Base-by-base conservation (phyloP, 1,139 yeast genomes). In the Candida tropicalis region DNA sequence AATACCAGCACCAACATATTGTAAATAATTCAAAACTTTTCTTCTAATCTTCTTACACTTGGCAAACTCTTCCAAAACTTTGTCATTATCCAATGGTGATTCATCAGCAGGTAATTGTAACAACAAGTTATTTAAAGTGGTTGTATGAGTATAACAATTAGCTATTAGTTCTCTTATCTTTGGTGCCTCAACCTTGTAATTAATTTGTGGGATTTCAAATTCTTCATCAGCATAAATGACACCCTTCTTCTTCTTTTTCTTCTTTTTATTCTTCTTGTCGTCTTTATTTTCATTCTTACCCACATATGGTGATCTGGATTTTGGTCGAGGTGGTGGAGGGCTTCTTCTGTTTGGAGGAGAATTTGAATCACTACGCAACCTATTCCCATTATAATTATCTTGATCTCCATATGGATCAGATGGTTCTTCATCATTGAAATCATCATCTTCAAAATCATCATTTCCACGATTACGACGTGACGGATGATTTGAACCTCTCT, bases 1-100 rank as follows among this genome's bases (percentile, higher is more conserved):
- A 38, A 68, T 68, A 3, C 79, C 79, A 1, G 75, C 84, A 34
- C 86, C 86, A 33, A 89, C 87, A 45, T 81, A 75, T 63, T 93
- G 98, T 50, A 93, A 73, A 60, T 90, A 90, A 51, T 89, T 73
- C 53, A 93, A 71, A 13, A 93, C 82, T 53, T 80, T 82, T 48
- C 96, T 77, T 61, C 99, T 79, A 44, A 87, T 77, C 15, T 79
- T 71, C 52, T 95, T 80, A 56, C 96, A 89, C 58, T 82, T 77
- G 43, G 86, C 83, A 60, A 90, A 91, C 43, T 79, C 77, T 24
- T 68, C 68, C 6, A 79, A 72, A 2, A 87, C 81, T 43, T 75
- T 76, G 17, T 69, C 69, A 54, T 85, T 80, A 42, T 87, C 89
- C 40, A 81, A 68, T 1, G 96, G 84, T 4, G 77, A 65, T 44